Evolutionary conservation across 495 filamentous ascomycete genomes (phyloP), one percentile per base, ranked within the genome.

Genomic region (Aspergillus sclerotioniger): DNA sequence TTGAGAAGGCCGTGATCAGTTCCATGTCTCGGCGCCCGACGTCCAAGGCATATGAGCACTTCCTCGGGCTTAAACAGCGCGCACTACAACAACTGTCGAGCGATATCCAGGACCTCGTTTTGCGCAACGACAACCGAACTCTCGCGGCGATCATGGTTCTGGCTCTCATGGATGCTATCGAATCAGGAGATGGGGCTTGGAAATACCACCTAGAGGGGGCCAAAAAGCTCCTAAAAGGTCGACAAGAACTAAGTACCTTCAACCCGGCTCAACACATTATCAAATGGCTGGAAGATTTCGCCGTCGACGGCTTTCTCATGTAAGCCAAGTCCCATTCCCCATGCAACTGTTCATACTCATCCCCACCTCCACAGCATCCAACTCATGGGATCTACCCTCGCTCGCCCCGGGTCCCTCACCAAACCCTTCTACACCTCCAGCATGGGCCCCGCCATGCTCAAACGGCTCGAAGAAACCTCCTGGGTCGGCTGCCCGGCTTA

Each of bases 401-500:
- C 75, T 5, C 67, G 75, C 15, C 75, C 75, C 5, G 76, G 76
- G 15, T 70, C 70, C 12, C 71, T 79, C 28, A 75, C 76, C 0
- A 73, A 67, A 48, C 76, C 76, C 3, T 76, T 79, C 62, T 76
- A 75, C 58, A 70, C 74, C 54, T 62, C 67, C 5, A 54, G 65
- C 51, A 75, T 77, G 74, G 71, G 71, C 8, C 64, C 76, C n/a
- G 62, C 64, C 8, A 66, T 74, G 45, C 70, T 79, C 33, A 71
- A 74, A 53, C 72, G 76, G 21, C 71, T 79, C n/a, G 76, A 79
- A 65, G 65, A 73, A 64, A 79, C 75, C 3, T 71, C 74, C 10
- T 79, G 74, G 73, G 74, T 79, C 15, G 76, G 76, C 35, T 79
- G 76, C 52, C 76, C 76, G 3, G 76, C 75, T 43, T 78, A 78